These are phyloP conservation scores for Carex myosuroides DNA, from an alignment of 176 grass and related monocot genomes.

Conservation along the genomic window DNA sequence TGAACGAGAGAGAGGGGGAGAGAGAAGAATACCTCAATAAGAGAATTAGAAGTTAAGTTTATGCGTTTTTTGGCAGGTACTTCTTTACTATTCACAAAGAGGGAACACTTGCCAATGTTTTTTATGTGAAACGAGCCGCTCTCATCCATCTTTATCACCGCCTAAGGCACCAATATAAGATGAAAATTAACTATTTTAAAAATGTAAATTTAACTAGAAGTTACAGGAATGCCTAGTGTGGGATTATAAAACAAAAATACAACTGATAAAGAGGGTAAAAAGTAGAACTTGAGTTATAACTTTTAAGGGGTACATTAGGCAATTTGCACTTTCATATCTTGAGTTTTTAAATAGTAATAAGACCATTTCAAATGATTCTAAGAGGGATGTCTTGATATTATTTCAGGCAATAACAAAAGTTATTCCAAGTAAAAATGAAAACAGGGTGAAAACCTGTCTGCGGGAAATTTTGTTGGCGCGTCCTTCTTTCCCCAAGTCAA, in stretches of 20 bases:
- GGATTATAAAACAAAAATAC: background rate
- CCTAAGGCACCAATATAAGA: conserved; percentile 45
- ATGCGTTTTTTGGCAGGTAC: conserved; percentile 66
- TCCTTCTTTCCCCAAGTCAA: conserved; percentile 96
- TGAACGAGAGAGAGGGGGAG: background rate
- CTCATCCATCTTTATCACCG: conserved; percentile 91
- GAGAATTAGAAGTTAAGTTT: conserved; percentile 54
- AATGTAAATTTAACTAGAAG: background rate
- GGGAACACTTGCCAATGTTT: conserved; percentile 76
- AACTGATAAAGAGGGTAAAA: background rate
- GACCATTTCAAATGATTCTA: conserved; percentile 3
- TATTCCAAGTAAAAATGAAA: conserved; percentile 8
- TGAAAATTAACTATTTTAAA: background rate
- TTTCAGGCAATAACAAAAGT: background rate
- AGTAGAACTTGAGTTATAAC: background rate
- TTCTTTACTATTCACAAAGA: conserved; percentile 95
- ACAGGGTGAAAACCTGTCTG: conserved; percentile 46
- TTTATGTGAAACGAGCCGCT: conserved; percentile 74
- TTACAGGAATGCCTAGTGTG: background rate
- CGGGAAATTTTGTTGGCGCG: conserved; percentile 87
- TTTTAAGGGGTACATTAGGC: background rate
- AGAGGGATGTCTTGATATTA: background rate
- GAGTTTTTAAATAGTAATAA: conserved; percentile 1
- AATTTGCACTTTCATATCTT: conserved; percentile 7
- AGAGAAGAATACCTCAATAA: conserved; percentile 59